Base-by-base conservation (phyloP, 164 flowering plant species). In the Houttuynia cordata region DNA sequence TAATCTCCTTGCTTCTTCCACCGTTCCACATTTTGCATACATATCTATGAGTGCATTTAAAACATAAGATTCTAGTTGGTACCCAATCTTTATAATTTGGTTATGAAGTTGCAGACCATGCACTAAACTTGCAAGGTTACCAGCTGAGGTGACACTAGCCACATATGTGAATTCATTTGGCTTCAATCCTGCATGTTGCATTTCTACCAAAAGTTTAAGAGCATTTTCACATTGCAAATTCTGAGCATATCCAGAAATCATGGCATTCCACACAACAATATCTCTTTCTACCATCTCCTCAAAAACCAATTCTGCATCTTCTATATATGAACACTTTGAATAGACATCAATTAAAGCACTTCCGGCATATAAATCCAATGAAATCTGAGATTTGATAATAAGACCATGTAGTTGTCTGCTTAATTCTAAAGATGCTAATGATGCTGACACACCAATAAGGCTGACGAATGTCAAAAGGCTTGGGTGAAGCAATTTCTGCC, bases 1-100 rank as follows among this genome's bases (percentile, higher is more conserved):
- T 61, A 79, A 50, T 59, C 65, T 69, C 25, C 60, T 68, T 62
- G 88, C 91, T 24, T 83, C 87, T 57, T 75, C 64, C 1, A 81
- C 61, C 70, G 78, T 71, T 67, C 95, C 95, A 59, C 95, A 84
- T 70, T 84, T 87, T 10, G 95, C 85, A 74, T 84, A 87, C 87
- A 83, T 79, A 66, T 83, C 88, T 23, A 87, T 60, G 34, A 84
- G 75, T 34, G 91, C 81, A 75, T 81, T 87, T 34, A 78, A 67
- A 18, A 85, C 75, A 67, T 70, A 80, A 8, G 83, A 78, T 14
- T 80, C 81, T 42, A 52, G 58, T 24, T 81, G 79, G 39, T 76
- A 60, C 55, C 91, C 80, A 34, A 37, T 60, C 64, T 82, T 80
- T 18, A 81, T 62, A 17, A 78, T 62, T 53, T 79, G 88, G 60